phyloP scores from a whole-genome alignment of 2,329 filamentous ascomycete genomes.

The Leptographium lundbergii region DNA sequence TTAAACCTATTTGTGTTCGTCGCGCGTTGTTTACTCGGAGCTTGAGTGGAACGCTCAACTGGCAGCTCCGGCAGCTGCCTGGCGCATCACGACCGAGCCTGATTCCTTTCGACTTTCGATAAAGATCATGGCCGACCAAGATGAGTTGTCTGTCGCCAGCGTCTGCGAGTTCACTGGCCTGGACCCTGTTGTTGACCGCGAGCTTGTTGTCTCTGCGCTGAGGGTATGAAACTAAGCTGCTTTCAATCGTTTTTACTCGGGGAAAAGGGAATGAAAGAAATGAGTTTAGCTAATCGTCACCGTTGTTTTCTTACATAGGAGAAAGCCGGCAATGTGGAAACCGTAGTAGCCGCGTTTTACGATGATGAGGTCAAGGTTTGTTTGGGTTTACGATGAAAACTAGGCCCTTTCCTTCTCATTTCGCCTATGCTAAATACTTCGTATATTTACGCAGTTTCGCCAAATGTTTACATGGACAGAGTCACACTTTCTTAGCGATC shows the following conservation, averaged over 20 bases:
- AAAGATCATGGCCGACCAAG: conserved; percentile 19
- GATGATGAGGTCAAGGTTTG: conserved; percentile 33
- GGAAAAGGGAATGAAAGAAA: background rate
- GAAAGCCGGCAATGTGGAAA: conserved; percentile 33
- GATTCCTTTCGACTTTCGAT: background rate
- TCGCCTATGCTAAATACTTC: background rate
- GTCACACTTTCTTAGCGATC: conserved; percentile 34
- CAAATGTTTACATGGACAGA: conserved; percentile 45
- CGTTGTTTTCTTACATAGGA: conserved; percentile 15
- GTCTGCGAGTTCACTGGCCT: conserved; percentile 31
- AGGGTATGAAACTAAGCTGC: conserved; percentile 15
- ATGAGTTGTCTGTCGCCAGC: conserved; percentile 21
- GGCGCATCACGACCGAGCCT: background rate
- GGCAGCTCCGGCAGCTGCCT: background rate
- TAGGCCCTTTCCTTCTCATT: background rate
- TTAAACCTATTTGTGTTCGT: background rate
- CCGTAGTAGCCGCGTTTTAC: conserved; percentile 39
- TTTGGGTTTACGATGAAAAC: conserved; percentile 5
- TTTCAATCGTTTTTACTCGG: too few species aligned
- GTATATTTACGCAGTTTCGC: conserved; percentile 24
- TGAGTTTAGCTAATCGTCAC: background rate
- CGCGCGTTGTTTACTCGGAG: background rate
- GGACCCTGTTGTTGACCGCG: conserved; percentile 22
- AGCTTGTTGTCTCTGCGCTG: conserved; percentile 27
- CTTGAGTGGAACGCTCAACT: background rate